Evolutionary conservation across 1,139 yeast genomes (phyloP).

Genomic region (Scheffersomyces illinoinensis): DNA sequence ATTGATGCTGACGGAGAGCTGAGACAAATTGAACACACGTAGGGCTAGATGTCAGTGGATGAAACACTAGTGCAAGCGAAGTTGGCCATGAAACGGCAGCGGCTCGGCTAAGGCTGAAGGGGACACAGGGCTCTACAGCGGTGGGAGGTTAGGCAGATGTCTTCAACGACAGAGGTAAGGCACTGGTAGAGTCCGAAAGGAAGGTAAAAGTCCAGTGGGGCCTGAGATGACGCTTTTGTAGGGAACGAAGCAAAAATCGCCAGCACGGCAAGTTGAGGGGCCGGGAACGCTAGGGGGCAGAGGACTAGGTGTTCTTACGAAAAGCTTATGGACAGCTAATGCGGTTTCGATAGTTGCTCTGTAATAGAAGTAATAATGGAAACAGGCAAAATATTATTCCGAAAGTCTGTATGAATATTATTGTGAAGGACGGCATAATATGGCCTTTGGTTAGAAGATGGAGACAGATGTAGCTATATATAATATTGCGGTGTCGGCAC

Average conservation of each 20-base stretch:
- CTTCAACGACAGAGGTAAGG: background rate
- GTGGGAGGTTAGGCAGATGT: background rate
- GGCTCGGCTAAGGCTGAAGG: background rate
- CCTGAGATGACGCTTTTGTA: background rate
- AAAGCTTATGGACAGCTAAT: background rate
- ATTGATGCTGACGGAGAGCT: background rate
- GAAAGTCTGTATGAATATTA: background rate
- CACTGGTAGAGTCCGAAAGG: background rate
- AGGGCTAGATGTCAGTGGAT: background rate
- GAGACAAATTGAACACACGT: background rate
- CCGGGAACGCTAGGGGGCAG: background rate
- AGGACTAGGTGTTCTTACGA: background rate
- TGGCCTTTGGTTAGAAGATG: background rate
- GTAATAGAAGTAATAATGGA: background rate
- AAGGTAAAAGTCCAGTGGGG: background rate
- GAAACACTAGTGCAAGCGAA: background rate
- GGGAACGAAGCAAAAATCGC: background rate
- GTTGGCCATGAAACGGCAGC: background rate
- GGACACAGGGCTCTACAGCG: background rate
- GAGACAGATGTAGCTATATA: background rate
- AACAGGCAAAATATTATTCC: background rate
- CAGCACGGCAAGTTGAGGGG: background rate
- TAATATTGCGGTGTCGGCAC: background rate
- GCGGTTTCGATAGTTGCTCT: background rate
- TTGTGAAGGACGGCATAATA: background rate